Evolutionary conservation across 306 rosid genomes (phyloP), one percentile per base, ranked within the genome.

Genomic region (Echinosophora koreensis): DNA sequence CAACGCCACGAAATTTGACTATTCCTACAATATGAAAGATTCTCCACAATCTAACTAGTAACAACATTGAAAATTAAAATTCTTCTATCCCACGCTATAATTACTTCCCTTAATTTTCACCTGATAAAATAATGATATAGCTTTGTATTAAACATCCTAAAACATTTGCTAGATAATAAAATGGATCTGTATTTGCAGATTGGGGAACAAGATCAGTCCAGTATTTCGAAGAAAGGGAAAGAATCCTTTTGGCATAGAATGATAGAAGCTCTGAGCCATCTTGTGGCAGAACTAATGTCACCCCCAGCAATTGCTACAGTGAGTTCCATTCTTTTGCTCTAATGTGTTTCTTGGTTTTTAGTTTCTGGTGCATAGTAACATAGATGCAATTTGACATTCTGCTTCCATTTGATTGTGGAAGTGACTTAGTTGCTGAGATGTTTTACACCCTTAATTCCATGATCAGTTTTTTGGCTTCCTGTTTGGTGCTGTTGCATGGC

Each of bases 251-350:
- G 84, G 87, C 73, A 41, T 13, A 86, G 79, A 80, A 28, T 85
- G 14, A 0, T 41, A 4, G 86, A 83, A 63, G 4, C 81, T 60
- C 55, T 86, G 12, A 35, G 51, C 38, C 67, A 79, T 63, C 51
- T 91, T 76, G 6, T 83, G 3, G 79, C 71, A 47, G 98, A 95
- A 87, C 73, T 93, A 12, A 34, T 87, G 84, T 87, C 94, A 81
- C 99, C 99, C 14, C 97, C 99, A 16, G 89, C 90, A 11, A 46
- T 92, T 2, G 98, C 87, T n/a, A 85, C 94, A 0, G 99, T 92
- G 73, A 86, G 94, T 84, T 85, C 14, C 52, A 30, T 72, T 41
- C 59, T 69, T 55, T n/a, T 39, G 50, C 56, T 37, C 51, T 74
- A 39, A 46, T 80, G 5, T 3, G n/a, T 22, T 34, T 44, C 55